phyloP scores from a whole-genome alignment of 108 stramenopile species.

The Schizochytrium sp. region DNA sequence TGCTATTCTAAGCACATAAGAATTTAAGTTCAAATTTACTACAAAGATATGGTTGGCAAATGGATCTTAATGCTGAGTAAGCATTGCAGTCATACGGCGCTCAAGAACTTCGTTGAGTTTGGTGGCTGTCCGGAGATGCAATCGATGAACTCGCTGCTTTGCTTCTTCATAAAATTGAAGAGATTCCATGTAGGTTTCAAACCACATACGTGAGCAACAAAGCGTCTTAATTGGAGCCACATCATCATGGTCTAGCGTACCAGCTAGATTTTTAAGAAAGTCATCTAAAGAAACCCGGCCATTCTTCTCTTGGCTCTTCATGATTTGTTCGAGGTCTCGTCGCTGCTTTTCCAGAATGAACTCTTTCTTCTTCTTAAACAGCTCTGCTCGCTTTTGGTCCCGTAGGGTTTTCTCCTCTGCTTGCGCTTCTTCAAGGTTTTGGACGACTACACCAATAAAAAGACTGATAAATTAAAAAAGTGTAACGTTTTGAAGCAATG shows the following conservation, averaged over 20 bases:
- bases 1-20: too few species aligned
- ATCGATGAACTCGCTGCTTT: slow-evolving; percentile 39
- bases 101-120: slow-evolving; percentile 55
- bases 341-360: slow-evolving; percentile 58
- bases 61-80: background rate
- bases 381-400: background rate
- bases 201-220: slow-evolving; percentile 57
- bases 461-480: background rate
- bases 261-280: slow-evolving; percentile 51
- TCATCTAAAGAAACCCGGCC: slow-evolving; percentile 10
- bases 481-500: too few species aligned
- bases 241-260: slow-evolving; percentile 36
- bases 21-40: too few species aligned
- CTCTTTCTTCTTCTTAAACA: slow-evolving; percentile 11
- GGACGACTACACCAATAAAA: slow-evolving; percentile 58
- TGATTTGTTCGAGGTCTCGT: slow-evolving; percentile 22
- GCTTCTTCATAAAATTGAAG: background rate
- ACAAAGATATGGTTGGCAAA: too few species aligned
- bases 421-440: slow-evolving; percentile 50
- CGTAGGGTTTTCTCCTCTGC: slow-evolving; percentile 41
- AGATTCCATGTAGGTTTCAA: slow-evolving; percentile 49
- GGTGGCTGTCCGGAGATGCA: slow-evolving; percentile 19
- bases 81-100: slow-evolving; percentile 55
- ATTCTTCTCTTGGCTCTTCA: slow-evolving; percentile 58
- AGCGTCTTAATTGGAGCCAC: slow-evolving; percentile 57